phyloP scores from a whole-genome alignment of 306 rosid genomes.

The Alnus rubra region DNA sequence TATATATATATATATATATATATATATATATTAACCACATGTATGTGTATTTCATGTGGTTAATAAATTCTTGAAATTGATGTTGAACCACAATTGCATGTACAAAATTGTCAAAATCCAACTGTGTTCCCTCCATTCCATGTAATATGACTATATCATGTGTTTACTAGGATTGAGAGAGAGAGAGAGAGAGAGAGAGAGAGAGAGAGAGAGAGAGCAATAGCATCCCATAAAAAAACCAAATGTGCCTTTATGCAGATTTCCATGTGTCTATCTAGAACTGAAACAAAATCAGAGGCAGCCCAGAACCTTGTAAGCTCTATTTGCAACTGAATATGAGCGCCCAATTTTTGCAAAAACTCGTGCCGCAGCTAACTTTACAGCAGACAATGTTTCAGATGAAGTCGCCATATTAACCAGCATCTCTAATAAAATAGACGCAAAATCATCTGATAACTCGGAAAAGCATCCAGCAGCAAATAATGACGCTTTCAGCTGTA shows the following conservation, averaged over 20 bases:
- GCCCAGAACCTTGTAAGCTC: slow-evolving; percentile 62
- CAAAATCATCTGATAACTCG: slow-evolving; percentile 81
- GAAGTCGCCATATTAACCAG: slow-evolving; percentile 55
- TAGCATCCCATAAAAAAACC: not conserved
- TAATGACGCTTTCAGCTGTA: slow-evolving; percentile 69
- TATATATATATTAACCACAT: too few species aligned
- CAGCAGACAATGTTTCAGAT: slow-evolving; percentile 36
- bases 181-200: too few species aligned
- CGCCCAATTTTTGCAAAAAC: slow-evolving; percentile 62
- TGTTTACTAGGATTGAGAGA: not conserved
- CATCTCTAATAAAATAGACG: slow-evolving; percentile 60
- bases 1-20: too few species aligned
- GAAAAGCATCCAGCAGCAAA: slow-evolving; percentile 87
- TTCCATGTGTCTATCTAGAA: not conserved
- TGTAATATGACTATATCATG: not conserved
- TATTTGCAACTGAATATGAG: slow-evolving; percentile 56
- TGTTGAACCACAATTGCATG: not conserved
- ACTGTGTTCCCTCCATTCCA: not conserved
- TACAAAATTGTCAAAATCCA: not conserved
- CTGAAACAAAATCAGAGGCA: slow-evolving; percentile 18
- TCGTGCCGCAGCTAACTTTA: slow-evolving; percentile 62
- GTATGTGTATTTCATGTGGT: not conserved
- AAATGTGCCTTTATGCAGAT: not conserved
- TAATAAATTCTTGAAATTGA: not conserved
- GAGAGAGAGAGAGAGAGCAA: too few species aligned